Base-by-base conservation (phyloP, 1,284 basidiomycete species). In the Ceratobasidium papillatum region DNA sequence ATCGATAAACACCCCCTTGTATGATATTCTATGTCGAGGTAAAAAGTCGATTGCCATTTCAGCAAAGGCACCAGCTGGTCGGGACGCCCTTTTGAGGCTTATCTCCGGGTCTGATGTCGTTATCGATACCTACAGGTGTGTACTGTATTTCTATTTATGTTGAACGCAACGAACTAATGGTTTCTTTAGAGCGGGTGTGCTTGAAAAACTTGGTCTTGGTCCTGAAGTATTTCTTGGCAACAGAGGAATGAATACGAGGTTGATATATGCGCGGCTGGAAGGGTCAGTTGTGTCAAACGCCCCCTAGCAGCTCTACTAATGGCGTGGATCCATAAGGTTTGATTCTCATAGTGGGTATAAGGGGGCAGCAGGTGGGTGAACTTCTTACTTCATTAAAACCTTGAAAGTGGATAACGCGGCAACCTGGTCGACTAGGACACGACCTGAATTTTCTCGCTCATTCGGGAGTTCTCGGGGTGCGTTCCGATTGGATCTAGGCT, bases 381-480 rank as follows among this genome's bases (percentile, higher is more conserved):
- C 34, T n/a, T 17, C 5, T 43, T 11, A 63, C n/a, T 0, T 25
- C 17, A 19, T 8, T 3, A 19, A 56, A n/a, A 19, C 12, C 11
- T n/a, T n/a, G n/a, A n/a, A n/a, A n/a, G n/a, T n/a, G n/a, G n/a
- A 51, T 25, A 5, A 7, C n/a, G n/a, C 49, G 19, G 41, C 25
- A 49, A 45, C 9, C 25, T 36, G 22, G 4, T 58, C 43, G 32
- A 17, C 2, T 43, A 91, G 91, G 91, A n/a, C 94, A 95, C 80
- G 94, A 95, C 80, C 88, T 95, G 78, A 95, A 94, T 80, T 95
- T 94, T 80, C 85, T 94, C n/a, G 93, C 94, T 12, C 84, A 93
- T 36, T 92, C 90, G 76, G 94, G 94, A 0, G 85, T 92, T 4
- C 84, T 94, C 34, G 59, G 51, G 38, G 52, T 64, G 30, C 30